Base-by-base conservation (phyloP, 345 rosid species). In the Punica granatum region DNA sequence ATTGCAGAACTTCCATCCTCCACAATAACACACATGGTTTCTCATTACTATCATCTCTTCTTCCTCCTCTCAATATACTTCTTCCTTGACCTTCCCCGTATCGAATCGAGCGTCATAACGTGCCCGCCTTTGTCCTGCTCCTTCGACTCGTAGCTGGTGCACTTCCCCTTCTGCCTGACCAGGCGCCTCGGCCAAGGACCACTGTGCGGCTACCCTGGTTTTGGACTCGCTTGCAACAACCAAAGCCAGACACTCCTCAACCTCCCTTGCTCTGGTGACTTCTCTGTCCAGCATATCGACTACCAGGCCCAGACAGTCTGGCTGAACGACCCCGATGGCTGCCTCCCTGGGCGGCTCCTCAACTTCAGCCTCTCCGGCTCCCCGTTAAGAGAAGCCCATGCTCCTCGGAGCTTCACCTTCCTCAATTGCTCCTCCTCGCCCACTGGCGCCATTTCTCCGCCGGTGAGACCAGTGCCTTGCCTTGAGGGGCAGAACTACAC, bases 111-210 rank as follows among this genome's bases (percentile, higher is more conserved):
- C 64, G 67, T 25, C 16, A 5, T 33, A 18, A 11, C 54, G 59
- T 82, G 84, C 73, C 60, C 42, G 23, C 0, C 19, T 25, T 6
- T 69, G 0, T 75, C 77, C 43, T 7, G 12, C 41, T 18, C 32
- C 25, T 4, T 23, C 32, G 9, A 6, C 23, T 15, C 31, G 31
- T 71, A 37, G 15, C 8, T 9, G 16, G 58, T 86, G 12, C 71
- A 75, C 0, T 86, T 83, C 73, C 88, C 90, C 18, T 86, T 83
- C 78, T 44, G 71, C 48, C 41, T 77, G 41, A 16, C n/a, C n/a
- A n/a, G 2, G 60, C 14, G 34, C 7, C 15, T 65, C 19, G 26
- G 13, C 5, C 71, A 9, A 25, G 34, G 33, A 0, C 32, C 23
- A 5, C 30, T 70, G 6, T 75, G 84, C 77, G 70, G 80, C 51